Base-by-base conservation (phyloP, 108 stramenopile species). In the Mediolabrus comicus region DNA sequence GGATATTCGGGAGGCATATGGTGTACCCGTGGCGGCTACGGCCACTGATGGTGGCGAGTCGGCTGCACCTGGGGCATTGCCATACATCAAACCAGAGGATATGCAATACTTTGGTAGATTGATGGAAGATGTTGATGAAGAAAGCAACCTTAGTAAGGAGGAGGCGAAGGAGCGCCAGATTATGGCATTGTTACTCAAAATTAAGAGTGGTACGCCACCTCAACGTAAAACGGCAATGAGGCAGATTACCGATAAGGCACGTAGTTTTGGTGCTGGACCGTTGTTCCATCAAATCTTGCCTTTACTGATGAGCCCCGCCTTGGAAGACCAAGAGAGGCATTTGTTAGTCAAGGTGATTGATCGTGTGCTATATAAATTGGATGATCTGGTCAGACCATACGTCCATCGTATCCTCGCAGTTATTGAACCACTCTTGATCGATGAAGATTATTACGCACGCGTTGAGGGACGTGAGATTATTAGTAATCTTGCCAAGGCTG, bases 251-350 rank as follows among this genome's bases (percentile, higher is more conserved):
- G 96, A 98, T 70, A 95, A 93, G 73, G 97, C 99, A 13, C 72
- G 94, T 31, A 74, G 83, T 19, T 96, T 98, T 77, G 99, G 99
- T 31, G 97, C 99, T 0, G 97, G 91, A 6, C 88, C 97, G 12
- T 83, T 99, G 12, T 98, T 99, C 84, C 91, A 97, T 78, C 94
- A 95, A 65, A 98, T 99, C 41, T 80, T 99, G 52, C 99, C 99
- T 0, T 78, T 99, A 32, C 77, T 99, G 53, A 98, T 98, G 98
- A 93, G 92, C 49, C 98, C 97, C 11, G 91, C 97, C 2, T 79
- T 99, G 16, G 99, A 99, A 68, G 98, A 99, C 80, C 98, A 99
- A 72, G 98, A 99, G 73, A 80, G 99, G 7, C 99, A 99, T 72
- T 77, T 98, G 57, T 86, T 99, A 17, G 99, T 99, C 41, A 99